Percentiles rank a stretch among this genome's conserved stretches.
Conservation (phyloP, 78 protist genomes). For the Polysphondylium violaceum region DNA sequence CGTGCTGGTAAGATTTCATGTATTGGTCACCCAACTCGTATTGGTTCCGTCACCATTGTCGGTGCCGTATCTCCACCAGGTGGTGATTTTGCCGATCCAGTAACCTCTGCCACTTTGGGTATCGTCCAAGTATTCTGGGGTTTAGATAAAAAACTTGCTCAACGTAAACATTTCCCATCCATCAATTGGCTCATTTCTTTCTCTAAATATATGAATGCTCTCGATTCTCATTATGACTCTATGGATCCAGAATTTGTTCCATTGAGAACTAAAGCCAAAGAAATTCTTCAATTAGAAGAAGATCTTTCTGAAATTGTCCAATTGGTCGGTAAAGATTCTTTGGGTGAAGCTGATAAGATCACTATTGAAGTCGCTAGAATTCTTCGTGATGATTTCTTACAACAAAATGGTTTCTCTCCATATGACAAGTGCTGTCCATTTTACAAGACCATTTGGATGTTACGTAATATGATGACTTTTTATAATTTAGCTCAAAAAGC, state of each 20-base stretch:
- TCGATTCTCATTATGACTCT: constrained; percentile 94
- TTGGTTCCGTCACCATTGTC: constrained; percentile 99
- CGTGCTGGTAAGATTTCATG: constrained; percentile 97
- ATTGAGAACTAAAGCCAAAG: constrained; percentile 85
- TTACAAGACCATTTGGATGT: constrained; percentile 99
- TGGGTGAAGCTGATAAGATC: constrained; percentile 98
- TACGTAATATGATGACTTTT: constrained; percentile 94
- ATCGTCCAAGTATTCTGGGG: constrained; percentile 99
- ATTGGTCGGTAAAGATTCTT: constrained; percentile 99
- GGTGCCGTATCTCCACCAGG: constrained; percentile 99
- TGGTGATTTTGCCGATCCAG: constrained; percentile 99
- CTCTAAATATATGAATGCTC: constrained; percentile 95
- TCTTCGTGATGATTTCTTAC: constrained; percentile 99
- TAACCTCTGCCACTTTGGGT: constrained; percentile 98
- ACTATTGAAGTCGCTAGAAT: constrained; percentile 97
- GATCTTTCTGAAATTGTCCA: constrained; percentile 99
- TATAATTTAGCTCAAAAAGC: constrained; percentile 90
- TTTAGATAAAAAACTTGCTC: constrained; percentile 99
- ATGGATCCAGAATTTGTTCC: constrained; percentile 92
- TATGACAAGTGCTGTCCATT: constrained; percentile 99
- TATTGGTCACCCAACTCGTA: constrained; percentile 97
- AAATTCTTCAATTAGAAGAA: constrained; percentile 98
- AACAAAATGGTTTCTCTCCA: constrained; percentile 96
- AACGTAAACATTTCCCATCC: constrained; percentile 99
- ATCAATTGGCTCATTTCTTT: constrained; percentile 98